These are phyloP conservation scores for Capniomyces stellatus DNA, from an alignment of 371 early-diverging fungal species.

Conservation along the genomic window DNA sequence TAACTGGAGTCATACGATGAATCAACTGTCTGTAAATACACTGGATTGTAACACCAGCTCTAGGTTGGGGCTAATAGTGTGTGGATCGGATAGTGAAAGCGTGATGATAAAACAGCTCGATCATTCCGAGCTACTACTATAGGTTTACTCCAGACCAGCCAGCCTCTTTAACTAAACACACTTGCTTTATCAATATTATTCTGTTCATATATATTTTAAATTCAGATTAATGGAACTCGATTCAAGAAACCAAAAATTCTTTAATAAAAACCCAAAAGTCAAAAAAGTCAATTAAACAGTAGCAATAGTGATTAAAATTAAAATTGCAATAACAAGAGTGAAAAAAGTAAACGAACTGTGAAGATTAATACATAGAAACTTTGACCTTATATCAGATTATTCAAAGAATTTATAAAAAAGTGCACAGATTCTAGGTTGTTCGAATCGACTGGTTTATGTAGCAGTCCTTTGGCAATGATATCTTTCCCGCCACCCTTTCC, in stretches of 20 bases:
- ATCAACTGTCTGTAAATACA: background rate
- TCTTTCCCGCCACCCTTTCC: background rate
- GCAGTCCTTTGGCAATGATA: background rate
- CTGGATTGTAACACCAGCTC: background rate
- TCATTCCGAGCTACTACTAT: background rate
- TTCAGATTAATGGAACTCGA: too few species aligned
- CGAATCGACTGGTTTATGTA: background rate
- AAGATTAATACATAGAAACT: too few species aligned
- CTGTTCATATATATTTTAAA: too few species aligned
- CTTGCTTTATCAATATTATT: too few species aligned
- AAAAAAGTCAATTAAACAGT: too few species aligned
- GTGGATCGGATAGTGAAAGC: constrained; percentile 4
- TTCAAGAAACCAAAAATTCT: background rate
- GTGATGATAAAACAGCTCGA: background rate
- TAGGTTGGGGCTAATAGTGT: background rate
- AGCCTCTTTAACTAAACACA: too few species aligned
- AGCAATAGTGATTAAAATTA: too few species aligned
- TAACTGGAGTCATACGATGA: background rate
- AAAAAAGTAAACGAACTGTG: too few species aligned
- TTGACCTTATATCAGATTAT: background rate
- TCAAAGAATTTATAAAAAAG: background rate
- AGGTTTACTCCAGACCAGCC: too few species aligned
- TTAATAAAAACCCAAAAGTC: too few species aligned
- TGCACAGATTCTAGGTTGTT: background rate
- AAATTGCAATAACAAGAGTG: too few species aligned